Evolutionary conservation across 495 filamentous ascomycete genomes (phyloP).

Genomic region (Filosporella fistucella): DNA sequence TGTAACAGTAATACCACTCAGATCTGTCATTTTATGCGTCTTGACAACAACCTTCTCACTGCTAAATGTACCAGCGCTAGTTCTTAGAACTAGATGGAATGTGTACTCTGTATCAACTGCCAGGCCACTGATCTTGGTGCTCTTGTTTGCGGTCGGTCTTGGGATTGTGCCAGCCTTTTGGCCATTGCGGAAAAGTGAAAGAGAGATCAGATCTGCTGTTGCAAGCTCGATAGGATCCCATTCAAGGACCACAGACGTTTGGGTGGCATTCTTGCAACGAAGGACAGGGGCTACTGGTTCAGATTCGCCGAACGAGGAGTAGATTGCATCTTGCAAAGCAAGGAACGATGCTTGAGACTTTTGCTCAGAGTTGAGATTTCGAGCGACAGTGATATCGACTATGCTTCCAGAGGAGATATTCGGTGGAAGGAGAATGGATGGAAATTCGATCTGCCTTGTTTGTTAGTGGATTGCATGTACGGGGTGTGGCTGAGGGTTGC

Average conservation of each 20-base stretch:
- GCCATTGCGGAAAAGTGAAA: constrained; percentile 91
- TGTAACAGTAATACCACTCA: constrained; percentile 93
- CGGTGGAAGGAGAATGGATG: constrained; percentile 91
- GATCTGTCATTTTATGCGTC: constrained; percentile 98
- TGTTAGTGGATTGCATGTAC: not conserved
- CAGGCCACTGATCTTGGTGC: constrained; percentile 95
- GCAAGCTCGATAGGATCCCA: constrained; percentile 95
- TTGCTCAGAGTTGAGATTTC: constrained; percentile 75
- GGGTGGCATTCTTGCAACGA: constrained; percentile 90
- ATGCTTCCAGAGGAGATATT: constrained; percentile 94
- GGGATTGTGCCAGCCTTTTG: constrained; percentile 95
- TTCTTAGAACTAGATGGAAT: constrained; percentile 89
- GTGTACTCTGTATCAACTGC: constrained; percentile 93
- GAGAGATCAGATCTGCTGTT: constrained; percentile 80
- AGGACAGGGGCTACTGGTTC: constrained; percentile 77
- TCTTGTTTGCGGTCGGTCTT: constrained; percentile 73
- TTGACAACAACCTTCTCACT: constrained; percentile 80
- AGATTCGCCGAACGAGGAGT: constrained; percentile 74
- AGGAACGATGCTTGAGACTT: constrained; percentile 69
- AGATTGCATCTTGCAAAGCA: constrained; percentile 82
- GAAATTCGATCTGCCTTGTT: constrained; percentile 88
- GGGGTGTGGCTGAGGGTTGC: no score
- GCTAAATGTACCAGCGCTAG: constrained; percentile 79
- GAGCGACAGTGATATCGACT: constrained; percentile 93
- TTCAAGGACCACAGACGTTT: constrained; percentile 94